Base-by-base conservation (phyloP, 495 filamentous ascomycete genomes). In the Aspergillus leporis region DNA sequence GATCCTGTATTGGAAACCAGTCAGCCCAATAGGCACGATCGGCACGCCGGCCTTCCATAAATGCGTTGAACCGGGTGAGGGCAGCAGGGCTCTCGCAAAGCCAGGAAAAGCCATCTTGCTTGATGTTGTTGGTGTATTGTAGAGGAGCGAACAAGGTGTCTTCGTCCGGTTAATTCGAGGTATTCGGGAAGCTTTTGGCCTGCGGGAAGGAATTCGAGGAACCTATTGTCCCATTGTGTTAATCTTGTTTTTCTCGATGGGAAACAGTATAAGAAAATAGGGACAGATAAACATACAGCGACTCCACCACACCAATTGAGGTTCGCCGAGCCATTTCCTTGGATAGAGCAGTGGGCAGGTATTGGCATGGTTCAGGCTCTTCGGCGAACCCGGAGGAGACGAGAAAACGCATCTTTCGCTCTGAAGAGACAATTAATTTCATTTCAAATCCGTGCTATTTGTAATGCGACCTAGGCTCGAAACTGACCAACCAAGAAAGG, bases 1-100 rank as follows among this genome's bases (percentile, higher is more conserved):
- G 53, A 28, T 70, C 67, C n/a, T 65, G 41, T 30, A 71, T 62
- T 0, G 66, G 69, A 48, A 69, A 69, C 66, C 67, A 67, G 4
- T 69, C 63, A 25, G 67, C 49, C 69, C 69, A 71, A 31, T 58
- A 53, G 3, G 58, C 30, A 23, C 69, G 65, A 9, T 62, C 58
- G 7, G 56, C 59, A 16, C 56, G 55, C 30, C 61, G 54, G n/a
- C 52, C 63, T 18, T 62, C 61, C 63, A 70, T 68, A 50, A 66
- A 67, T 13, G 61, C 59, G 55, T 70, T 66, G 63, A 63, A 66
- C n/a, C 38, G 54, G 12, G 59, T 52, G 22, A 61, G 28, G 4
- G 48, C 32, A 13, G 58, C 60, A 0, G 63, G 58, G 10, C 59
- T 23, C 10, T 53, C 51, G 13, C 36, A 19, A 1, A 63, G 34